Base-by-base conservation (phyloP, 2,329 filamentous ascomycete genomes). In the Microsporum canis region DNA sequence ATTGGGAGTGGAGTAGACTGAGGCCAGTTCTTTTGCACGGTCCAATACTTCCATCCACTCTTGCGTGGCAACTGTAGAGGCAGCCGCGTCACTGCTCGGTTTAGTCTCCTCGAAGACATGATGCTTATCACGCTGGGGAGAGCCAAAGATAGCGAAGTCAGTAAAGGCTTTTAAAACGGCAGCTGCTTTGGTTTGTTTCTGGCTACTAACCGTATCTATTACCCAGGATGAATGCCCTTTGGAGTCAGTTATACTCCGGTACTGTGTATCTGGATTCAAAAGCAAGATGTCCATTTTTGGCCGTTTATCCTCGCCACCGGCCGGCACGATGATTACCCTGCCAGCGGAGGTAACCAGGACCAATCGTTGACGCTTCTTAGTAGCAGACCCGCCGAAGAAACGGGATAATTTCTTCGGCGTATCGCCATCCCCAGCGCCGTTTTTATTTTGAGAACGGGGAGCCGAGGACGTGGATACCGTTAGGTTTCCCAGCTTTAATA, bases 31-130 rank as follows among this genome's bases (percentile, higher is more conserved):
- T 69, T 87, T 88, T 4, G 94, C 91, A 65, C 88, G 85, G 67
- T 95, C 90, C 47, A 99, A 79, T 45, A 85, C 86, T 68, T 96
- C 91, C 57, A 97, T 82, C 94, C 94, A 99, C 72, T 97, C 92
- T 66, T 94, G 86, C 3, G 89, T 88, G 3, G 86, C 86, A 62
- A 84, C 81, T 63, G 85, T 84, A 49, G 82, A 83, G 47, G 81
- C 81, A 65, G 85, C 86, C 27, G 81, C 79, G 66, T 84, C 83
- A 64, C 78, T 82, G 56, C 80, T 80, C 62, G 85, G 84, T 71
- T 95, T 96, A n/a, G 85, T 81, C 69, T 97, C 91, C 76, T 99
- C 94, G 69, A 99, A 99, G 12, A 88, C 88, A 71, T 89, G 94
- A 68, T 95, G 91, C 70, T 91, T 88, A 62, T 95, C 91, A 66